Percentiles rank a stretch among this genome's conserved stretches.
phyloP scores from a whole-genome alignment of 1,139 yeast species.

The Protomyces inouyei region DNA sequence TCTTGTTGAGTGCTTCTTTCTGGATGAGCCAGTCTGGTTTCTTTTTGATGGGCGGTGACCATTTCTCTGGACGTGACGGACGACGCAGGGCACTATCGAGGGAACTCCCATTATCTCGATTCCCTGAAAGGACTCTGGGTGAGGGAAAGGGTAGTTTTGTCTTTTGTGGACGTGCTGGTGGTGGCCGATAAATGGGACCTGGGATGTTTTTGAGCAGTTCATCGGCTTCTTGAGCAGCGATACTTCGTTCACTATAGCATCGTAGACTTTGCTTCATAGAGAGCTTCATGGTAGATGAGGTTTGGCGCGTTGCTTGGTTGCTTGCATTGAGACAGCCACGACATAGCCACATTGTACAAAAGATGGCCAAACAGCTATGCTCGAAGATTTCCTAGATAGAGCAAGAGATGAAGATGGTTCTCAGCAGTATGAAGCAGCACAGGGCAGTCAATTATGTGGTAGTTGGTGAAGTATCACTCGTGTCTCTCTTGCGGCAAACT shows the following conservation, averaged over 20 bases:
- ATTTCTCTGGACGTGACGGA: background rate
- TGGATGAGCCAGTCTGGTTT: background rate
- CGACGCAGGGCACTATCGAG: background rate
- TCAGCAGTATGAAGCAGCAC: too few species aligned
- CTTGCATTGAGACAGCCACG: background rate
- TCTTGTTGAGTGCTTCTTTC: background rate
- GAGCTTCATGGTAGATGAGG: too few species aligned
- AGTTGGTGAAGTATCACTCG: too few species aligned
- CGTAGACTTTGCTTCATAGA: too few species aligned
- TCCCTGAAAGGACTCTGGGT: background rate
- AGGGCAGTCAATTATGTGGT: too few species aligned
- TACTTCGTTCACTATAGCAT: background rate
- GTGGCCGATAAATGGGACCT: background rate
- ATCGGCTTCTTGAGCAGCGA: background rate
- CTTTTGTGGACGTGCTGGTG: background rate
- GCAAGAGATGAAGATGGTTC: too few species aligned
- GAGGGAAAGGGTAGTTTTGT: background rate
- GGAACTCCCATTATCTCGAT: background rate
- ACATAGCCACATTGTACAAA: background rate
- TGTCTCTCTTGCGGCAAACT: too few species aligned
- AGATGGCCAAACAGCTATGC: too few species aligned
- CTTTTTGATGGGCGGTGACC: background rate
- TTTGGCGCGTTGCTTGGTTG: too few species aligned
- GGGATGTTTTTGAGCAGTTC: background rate
- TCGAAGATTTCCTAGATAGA: too few species aligned